Base-by-base conservation (phyloP, 2,329 filamentous ascomycete genomes). In the Fusarium sp. region DNA sequence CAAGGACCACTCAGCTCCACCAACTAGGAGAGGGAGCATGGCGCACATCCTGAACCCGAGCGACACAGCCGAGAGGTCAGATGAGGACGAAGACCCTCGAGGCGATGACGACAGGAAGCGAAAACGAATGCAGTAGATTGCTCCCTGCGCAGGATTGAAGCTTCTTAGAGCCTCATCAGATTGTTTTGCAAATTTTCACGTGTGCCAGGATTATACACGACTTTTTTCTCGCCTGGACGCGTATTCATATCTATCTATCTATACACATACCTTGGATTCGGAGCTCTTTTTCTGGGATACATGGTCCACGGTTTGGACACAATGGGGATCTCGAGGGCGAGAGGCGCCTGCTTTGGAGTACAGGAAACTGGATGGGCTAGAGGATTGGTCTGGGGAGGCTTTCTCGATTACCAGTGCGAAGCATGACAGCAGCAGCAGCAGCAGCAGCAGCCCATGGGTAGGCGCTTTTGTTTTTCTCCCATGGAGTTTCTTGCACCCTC, bases 31-130 rank as follows among this genome's bases (percentile, higher is more conserved):
- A 54, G 86, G 86, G 23, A 89, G 86, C 77, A 88, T 89, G 86
- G 86, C 86, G 0, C 86, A 89, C 65, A 89, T 89, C 16, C 79
- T 89, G n/a, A 89, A 89, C 72, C 86, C 86, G 1, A 86, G 85
- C 23, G 85, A 87, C 57, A 87, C 84, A 18, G 81, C 81, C 6
- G 86, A 87, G 76, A 80, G 84, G 36, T 83, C 85, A 6, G 84
- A 87, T 27, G 86, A 88, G 61, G 86, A 87, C 61, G 85, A 85
- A 49, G 85, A 86, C 44, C 80, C 80, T 0, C 79, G 86, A 31
- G 85, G 84, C 20, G 86, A 89, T 20, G 86, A 87, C 10, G 86
- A 88, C 69, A 81, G 86, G 46, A 90, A 90, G 77, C 83, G 88
- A 62, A 90, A 90, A 77, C 83, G 88, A 59, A 79, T 89, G 71